Base-by-base conservation (phyloP, 129 eudicot genomes). In the Flaveria robusta region DNA sequence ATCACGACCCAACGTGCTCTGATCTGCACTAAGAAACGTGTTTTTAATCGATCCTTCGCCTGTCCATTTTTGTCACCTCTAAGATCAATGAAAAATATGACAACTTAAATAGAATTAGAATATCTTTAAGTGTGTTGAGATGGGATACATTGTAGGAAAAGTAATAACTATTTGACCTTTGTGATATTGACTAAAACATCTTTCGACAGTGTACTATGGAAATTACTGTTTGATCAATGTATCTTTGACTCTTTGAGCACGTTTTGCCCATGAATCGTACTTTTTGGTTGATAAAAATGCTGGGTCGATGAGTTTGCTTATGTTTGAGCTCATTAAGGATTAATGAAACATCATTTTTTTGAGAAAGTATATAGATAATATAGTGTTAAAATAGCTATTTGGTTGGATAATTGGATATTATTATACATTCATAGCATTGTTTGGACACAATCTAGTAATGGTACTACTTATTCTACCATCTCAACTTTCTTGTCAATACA, bases 361-460 rank as follows among this genome's bases (percentile, higher is more conserved):
- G 9, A 18, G 18, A 9, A 22, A 49, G 50, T 31, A 7, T 31
- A 31, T 4, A 31, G 37, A 31, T 43, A 20, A 18, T 56, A 20
- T 56, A 56, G 20, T 9, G 5, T 63, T 27, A 15, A 31, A 29
- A 3, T 63, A 63, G 99, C 52, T 94, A 87, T 81, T 83, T 91
- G 76, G 81, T 94, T 72, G 97, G 96, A 78, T 88, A n/a, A n/a
- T n/a, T n/a, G n/a, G n/a, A n/a, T n/a, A n/a, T n/a, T n/a, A 87
- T 81, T 77, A 81, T 71, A 90, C 97, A 23, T 91, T 91, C 85
- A 84, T 90, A 77, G 96, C 96, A 68, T 87, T 94, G 76, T 94
- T 91, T 71, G 87, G 86, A 83, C 86, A 85, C 49, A 91, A 79
- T 85, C 89, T 86, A 74, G 92, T 85, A 52, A 86, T 88, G 98